These are phyloP conservation scores for Calocera viscosa DNA, from an alignment of 768 basidiomycete genomes.

Conservation along the genomic window DNA sequence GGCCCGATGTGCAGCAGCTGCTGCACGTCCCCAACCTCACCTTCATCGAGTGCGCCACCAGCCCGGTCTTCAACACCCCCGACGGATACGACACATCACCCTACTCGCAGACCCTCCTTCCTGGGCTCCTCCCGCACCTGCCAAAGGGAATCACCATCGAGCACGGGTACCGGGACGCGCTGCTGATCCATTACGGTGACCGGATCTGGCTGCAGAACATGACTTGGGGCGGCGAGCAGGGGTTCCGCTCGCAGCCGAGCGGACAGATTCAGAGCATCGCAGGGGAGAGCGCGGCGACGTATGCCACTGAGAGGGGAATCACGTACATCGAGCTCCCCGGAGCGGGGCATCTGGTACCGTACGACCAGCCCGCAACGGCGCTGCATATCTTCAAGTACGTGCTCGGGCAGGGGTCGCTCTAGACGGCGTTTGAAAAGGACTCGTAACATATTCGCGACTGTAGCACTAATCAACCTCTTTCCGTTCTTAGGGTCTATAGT, in stretches of 20 bases:
- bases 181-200: constrained; percentile 10
- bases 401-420: not conserved
- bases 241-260: constrained; percentile 54
- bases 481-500: not conserved
- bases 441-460: not conserved
- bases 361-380: constrained; percentile 12
- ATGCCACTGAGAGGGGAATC: constrained; percentile 62
- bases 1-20: constrained; percentile 7
- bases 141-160: constrained; percentile 13
- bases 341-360: constrained; percentile 34
- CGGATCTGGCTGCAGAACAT: constrained; percentile 41
- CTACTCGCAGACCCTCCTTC: constrained; percentile 12
- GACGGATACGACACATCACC: constrained; percentile 8
- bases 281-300: constrained; percentile 50
- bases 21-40: constrained; percentile 8
- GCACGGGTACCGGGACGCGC: constrained; percentile 12
- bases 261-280: constrained; percentile 54
- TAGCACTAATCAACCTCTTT: not conserved
- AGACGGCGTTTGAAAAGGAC: not conserved
- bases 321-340: constrained; percentile 31
- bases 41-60: constrained; percentile 8
- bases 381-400: not conserved
- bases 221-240: constrained; percentile 64
- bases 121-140: constrained; percentile 10
- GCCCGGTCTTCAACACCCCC: not conserved